Conservation (phyloP, 148 eudicot species). For the Heliosperma pusillum region DNA sequence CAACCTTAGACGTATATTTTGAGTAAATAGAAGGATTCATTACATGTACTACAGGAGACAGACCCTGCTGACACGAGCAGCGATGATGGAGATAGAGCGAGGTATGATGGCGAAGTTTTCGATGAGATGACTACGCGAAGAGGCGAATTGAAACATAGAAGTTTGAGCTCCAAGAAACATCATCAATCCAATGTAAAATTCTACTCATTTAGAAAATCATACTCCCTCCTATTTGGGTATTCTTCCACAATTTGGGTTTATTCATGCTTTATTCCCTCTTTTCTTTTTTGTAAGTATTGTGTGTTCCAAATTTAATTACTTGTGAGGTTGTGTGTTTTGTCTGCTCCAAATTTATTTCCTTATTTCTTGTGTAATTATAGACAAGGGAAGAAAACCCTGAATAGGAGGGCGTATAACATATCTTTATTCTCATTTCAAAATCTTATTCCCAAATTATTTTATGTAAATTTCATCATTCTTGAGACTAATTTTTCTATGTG, state of each 20-base stretch:
- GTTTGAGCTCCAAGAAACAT: slow-evolving; percentile 38
- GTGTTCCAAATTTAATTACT: too few relatives aligned
- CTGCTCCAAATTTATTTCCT: too few relatives aligned
- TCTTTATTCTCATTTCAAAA: background rate
- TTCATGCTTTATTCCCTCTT: too few relatives aligned
- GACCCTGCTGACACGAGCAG: slow-evolving; percentile 17
- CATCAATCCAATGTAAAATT: slow-evolving; percentile 16
- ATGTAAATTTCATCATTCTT: background rate
- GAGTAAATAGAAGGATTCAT: background rate
- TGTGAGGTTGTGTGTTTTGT: too few relatives aligned
- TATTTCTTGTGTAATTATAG: too few relatives aligned
- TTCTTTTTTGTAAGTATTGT: too few relatives aligned
- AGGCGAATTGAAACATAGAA: slow-evolving; percentile 76
- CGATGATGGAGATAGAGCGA: slow-evolving; percentile 26
- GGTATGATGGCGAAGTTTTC: slow-evolving; percentile 52
- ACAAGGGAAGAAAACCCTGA: too few relatives aligned
- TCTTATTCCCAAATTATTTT: background rate
- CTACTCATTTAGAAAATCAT: background rate
- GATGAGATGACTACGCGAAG: slow-evolving; percentile 76
- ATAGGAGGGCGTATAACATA: too few relatives aligned
- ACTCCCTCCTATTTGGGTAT: too few relatives aligned
- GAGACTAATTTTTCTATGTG: background rate
- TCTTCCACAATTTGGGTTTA: too few relatives aligned
- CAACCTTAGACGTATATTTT: too few relatives aligned
- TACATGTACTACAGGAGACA: slow-evolving; percentile 34